These are phyloP conservation scores for Brettanomyces custersianus DNA, from an alignment of 805 yeast genomes.

Conservation along the genomic window DNA sequence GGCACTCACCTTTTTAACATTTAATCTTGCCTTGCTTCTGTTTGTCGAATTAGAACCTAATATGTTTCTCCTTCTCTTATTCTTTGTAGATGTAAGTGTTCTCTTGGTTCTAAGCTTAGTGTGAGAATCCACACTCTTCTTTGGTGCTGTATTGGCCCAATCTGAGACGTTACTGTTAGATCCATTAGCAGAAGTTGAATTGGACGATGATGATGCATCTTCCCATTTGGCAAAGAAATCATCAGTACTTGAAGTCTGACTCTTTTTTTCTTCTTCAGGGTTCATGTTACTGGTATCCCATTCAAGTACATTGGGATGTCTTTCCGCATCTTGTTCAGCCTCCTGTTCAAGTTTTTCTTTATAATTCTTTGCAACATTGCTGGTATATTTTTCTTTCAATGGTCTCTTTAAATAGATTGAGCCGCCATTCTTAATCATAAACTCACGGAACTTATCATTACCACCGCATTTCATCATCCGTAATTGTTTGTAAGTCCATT, in stretches of 20 bases:
- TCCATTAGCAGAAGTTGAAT: constrained; percentile 33
- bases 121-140: constrained; percentile 8
- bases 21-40: constrained; percentile 48
- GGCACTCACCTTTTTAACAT: constrained; percentile 45
- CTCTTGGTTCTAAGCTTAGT: constrained; percentile 23
- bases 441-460: constrained; percentile 78
- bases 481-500: constrained; percentile 87
- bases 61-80: constrained; percentile 23
- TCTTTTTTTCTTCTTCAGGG: constrained; percentile 48
- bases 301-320: constrained; percentile 67
- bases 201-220: constrained; percentile 45
- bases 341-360: constrained; percentile 69
- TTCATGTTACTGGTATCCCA: constrained; percentile 38
- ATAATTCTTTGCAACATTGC: constrained; percentile 71
- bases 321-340: constrained; percentile 54
- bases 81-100: constrained; percentile 12
- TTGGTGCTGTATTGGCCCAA: too few species aligned
- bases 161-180: constrained; percentile 19
- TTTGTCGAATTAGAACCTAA: constrained; percentile 37
- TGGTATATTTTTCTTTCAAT: constrained; percentile 71
- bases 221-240: constrained; percentile 92
- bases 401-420: constrained; percentile 57
- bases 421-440: constrained; percentile 79
- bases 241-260: constrained; percentile 40
- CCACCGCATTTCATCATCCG: constrained; percentile 94